These are phyloP conservation scores for Saturnispora diversa DNA, from an alignment of 805 yeast genomes.

Conservation along the genomic window DNA sequence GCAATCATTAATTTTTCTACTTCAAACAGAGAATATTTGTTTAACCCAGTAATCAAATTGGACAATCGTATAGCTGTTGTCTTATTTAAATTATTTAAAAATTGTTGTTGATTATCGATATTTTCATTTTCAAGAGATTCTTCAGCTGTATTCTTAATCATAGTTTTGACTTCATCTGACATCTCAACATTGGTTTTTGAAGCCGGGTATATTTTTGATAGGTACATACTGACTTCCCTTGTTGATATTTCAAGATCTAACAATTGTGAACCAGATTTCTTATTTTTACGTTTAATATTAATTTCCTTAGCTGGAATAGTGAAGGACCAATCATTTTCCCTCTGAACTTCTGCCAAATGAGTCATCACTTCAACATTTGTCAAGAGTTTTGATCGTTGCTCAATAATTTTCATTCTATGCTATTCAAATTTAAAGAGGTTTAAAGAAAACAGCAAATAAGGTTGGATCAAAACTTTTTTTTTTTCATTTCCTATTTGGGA, in stretches of 20 bases:
- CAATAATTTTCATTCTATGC: constrained; percentile 33
- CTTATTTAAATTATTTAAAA: constrained; percentile 20
- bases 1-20: constrained; percentile 79
- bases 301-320: constrained; percentile 20
- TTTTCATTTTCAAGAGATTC: not conserved
- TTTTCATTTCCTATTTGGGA: not conserved
- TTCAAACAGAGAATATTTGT: constrained; percentile 56
- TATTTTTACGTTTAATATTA: constrained; percentile 21
- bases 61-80: constrained; percentile 26
- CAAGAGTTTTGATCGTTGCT: constrained; percentile 47
- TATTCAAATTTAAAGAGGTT: not conserved
- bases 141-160: not conserved
- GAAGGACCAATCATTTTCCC: constrained; percentile 40
- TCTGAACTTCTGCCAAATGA: constrained; percentile 44
- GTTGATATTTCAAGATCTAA: constrained; percentile 45
- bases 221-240: constrained; percentile 38
- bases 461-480: constrained; percentile 1
- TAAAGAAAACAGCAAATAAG: not conserved
- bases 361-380: constrained; percentile 58
- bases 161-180: not conserved
- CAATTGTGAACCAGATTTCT: constrained; percentile 27
- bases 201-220: constrained; percentile 23
- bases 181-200: not conserved
- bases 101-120: not conserved
- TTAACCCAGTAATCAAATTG: constrained; percentile 35